phyloP scores from a whole-genome alignment of 495 filamentous ascomycete species.

The Barbatosphaeria neglecta region DNA sequence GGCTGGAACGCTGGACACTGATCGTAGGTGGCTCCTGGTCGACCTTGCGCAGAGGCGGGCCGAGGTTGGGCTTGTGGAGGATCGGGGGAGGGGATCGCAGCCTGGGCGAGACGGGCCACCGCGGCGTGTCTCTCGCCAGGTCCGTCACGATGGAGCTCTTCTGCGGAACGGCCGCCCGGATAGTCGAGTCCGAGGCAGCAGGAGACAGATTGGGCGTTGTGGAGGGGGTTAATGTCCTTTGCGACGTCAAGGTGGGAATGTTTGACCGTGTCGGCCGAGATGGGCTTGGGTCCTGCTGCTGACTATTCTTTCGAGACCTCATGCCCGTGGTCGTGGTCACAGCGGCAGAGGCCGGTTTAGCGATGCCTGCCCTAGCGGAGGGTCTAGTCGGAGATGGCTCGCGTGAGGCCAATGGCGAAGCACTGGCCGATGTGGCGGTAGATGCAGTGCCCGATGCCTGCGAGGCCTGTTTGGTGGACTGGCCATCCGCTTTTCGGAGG shows the following conservation, averaged over 20 bases:
- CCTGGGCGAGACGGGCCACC: conserved; percentile 57
- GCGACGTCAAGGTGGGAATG: conserved; percentile 47
- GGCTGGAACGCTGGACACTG: conserved; percentile 40
- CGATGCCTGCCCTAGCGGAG: conserved; percentile 12
- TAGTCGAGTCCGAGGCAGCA: conserved; percentile 42
- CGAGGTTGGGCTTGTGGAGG: conserved; percentile 27
- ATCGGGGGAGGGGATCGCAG: conserved; percentile 57
- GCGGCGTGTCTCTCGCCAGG: conserved; percentile 43
- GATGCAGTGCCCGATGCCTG: conserved; percentile 23
- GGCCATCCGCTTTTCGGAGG: conserved; percentile 28
- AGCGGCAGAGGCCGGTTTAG: conserved; percentile 21
- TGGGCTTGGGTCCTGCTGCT: conserved; percentile 58
- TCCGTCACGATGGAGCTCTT: conserved; percentile 42
- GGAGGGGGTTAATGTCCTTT: conserved; percentile 50
- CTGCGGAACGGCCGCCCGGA: conserved; percentile 48
- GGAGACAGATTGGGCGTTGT: conserved; percentile 47
- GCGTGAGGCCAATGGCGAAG: conserved; percentile 36
- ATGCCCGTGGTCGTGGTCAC: conserved; percentile 18
- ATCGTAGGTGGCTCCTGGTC: conserved; percentile 40
- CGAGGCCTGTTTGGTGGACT: conserved; percentile 14
- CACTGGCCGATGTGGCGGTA: conserved; percentile 34
- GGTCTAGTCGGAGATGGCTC: conserved; percentile 38
- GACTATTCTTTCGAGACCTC: conserved; percentile 56
- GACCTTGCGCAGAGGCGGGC: conserved; percentile 30
- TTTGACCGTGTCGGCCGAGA: conserved; percentile 39